phyloP scores from a whole-genome alignment of 2,329 filamentous ascomycete genomes.

The Colletotrichum agaves region DNA sequence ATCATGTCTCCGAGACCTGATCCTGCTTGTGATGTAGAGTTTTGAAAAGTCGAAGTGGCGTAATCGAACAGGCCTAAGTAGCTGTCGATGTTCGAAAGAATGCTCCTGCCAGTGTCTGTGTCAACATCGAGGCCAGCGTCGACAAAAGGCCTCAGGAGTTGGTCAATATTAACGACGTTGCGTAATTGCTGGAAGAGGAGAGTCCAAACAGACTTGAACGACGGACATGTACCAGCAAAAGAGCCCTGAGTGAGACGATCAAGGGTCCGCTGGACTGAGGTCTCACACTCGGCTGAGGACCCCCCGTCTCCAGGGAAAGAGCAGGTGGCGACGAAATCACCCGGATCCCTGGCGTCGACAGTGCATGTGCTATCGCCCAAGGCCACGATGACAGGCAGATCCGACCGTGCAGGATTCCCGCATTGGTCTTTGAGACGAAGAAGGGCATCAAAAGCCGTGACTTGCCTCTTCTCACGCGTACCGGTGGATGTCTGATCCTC shows the following conservation, averaged over 20 bases:
- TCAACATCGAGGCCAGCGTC: conserved; percentile 13
- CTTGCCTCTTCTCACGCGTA: conserved; percentile 20
- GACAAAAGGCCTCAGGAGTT: conserved; percentile 26
- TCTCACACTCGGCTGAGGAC: conserved; percentile 44
- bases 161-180: conserved; percentile 39
- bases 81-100: conserved; percentile 12
- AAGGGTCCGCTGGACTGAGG: conserved; percentile 46
- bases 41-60: conserved; percentile 45
- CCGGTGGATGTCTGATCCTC: not conserved
- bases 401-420: conserved; percentile 42
- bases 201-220: conserved; percentile 46
- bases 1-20: conserved; percentile 46
- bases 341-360: not conserved
- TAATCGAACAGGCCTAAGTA: conserved; percentile 39
- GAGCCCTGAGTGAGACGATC: conserved; percentile 49
- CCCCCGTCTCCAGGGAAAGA: conserved; percentile 48
- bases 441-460: conserved; percentile 44
- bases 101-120: not conserved
- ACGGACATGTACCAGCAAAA: conserved; percentile 49
- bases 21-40: conserved; percentile 39
- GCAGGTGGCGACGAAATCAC: conserved; percentile 45
- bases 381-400: conserved; percentile 45
- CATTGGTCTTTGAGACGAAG: conserved; percentile 51
- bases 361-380: conserved; percentile 48
- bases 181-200: conserved; percentile 44